Percentiles rank a stretch among this genome's conserved stretches.
Evolutionary conservation across 2,329 filamentous ascomycete genomes (phyloP).

Genomic region (Calonectria montana): DNA sequence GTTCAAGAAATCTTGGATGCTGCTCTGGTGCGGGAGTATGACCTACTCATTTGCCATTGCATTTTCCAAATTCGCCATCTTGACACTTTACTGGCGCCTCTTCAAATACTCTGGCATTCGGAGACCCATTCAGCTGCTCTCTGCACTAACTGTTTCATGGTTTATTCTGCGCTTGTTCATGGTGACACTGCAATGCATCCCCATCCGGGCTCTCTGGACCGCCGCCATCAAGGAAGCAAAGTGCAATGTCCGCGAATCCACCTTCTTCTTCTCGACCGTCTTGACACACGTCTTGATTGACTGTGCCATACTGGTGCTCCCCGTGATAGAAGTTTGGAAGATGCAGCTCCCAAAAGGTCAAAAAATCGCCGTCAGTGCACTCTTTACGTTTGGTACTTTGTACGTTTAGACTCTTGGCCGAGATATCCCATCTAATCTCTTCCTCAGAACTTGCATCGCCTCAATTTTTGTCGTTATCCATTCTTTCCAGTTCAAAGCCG

Average conservation of each 20-base stretch:
- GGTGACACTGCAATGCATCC: neutral
- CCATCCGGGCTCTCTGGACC: neutral
- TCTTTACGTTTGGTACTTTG: neutral
- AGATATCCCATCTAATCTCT: neutral
- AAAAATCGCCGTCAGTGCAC: neutral
- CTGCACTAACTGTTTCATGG: neutral
- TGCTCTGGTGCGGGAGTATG: conserved; percentile 43
- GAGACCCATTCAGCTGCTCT: neutral
- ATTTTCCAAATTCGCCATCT: conserved; percentile 44
- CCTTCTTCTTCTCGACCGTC: neutral
- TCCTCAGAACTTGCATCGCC: neutral
- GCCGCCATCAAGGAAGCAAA: neutral
- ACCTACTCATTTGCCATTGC: conserved; percentile 44
- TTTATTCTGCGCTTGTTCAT: neutral
- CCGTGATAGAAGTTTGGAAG: neutral
- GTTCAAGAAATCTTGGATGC: conserved; percentile 28
- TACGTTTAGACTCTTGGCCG: neutral
- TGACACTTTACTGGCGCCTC: conserved; percentile 46
- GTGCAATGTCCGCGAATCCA: neutral
- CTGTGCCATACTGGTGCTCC: neutral
- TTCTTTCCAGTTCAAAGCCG: neutral
- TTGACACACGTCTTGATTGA: neutral
- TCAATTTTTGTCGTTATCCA: neutral
- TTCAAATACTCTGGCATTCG: conserved; percentile 39
- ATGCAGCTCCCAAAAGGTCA: neutral